These are phyloP conservation scores for Coix lacrymajobi DNA, from an alignment of 176 grass and related monocot species.

Conservation along the genomic window DNA sequence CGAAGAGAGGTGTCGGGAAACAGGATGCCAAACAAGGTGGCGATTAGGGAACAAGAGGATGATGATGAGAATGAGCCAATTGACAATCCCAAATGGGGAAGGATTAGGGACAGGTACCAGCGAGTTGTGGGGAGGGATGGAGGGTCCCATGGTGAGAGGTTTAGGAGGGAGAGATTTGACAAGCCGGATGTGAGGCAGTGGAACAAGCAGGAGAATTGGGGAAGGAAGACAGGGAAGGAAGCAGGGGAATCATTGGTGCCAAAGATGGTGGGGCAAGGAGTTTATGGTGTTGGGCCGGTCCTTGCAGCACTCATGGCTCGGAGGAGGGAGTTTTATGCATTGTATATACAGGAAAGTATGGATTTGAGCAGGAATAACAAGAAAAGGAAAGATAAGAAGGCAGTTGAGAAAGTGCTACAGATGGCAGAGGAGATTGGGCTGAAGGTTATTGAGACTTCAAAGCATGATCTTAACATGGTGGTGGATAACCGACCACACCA, in stretches of 20 bases:
- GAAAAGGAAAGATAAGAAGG: conserved; percentile 95
- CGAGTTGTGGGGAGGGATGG: conserved; percentile 21
- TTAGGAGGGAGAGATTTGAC: conserved; percentile 39
- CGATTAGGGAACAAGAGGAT: not conserved
- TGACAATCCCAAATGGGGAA: conserved; percentile 61
- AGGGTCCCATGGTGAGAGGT: conserved; percentile 32
- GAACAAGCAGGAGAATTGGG: conserved; percentile 79
- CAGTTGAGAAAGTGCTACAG: conserved; percentile 57
- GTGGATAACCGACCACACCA: conserved; percentile 89
- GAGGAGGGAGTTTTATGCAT: conserved; percentile 81
- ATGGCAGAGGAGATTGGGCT: conserved; percentile 64
- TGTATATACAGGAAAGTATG: conserved; percentile 85
- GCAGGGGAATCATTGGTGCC: conserved; percentile 56
- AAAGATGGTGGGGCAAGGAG: conserved; percentile 71
- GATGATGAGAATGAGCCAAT: conserved; percentile 26
- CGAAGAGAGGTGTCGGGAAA: not conserved
- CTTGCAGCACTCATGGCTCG: conserved; percentile 63
- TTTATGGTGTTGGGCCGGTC: conserved; percentile 85
- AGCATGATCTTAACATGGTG: conserved; percentile 96
- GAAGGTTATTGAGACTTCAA: conserved; percentile 67
- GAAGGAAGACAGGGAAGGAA: conserved; percentile 76
- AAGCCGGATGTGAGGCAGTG: conserved; percentile 54
- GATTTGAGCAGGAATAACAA: conserved; percentile 80
- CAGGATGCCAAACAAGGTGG: not conserved
- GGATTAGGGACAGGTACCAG: conserved; percentile 49